A percentile compares a stretch with the other conserved stretches of the same genome.
Evolutionary conservation across 2,329 filamentous ascomycete genomes (phyloP).

Genomic region (Didymellaceae sp.): DNA sequence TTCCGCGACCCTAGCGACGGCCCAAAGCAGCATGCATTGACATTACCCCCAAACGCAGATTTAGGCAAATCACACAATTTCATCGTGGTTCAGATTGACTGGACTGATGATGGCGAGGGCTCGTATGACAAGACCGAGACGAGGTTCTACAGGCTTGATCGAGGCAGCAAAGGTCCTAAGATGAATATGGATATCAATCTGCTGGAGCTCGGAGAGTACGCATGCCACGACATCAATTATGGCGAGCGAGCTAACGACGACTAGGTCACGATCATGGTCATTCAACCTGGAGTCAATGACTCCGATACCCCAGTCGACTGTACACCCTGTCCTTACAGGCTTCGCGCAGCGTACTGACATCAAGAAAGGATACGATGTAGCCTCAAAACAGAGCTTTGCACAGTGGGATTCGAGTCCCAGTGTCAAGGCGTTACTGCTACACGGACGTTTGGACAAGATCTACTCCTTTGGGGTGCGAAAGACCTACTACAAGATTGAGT

Average conservation of each 20-base stretch:
- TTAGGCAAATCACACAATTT: too few species aligned
- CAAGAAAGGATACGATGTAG: constrained; percentile 19
- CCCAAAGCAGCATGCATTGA: not conserved
- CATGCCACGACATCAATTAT: not conserved
- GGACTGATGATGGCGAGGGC: constrained; percentile 41
- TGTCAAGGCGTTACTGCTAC: constrained; percentile 19
- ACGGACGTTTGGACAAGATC: constrained; percentile 33
- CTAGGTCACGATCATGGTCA: constrained; percentile 37
- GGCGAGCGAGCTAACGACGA: constrained; percentile 9
- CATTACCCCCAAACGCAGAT: too few species aligned
- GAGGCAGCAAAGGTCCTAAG: constrained; percentile 19
- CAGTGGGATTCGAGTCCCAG: constrained; percentile 27
- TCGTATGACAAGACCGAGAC: constrained; percentile 36
- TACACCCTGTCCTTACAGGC: constrained; percentile 29
- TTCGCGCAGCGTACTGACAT: constrained; percentile 35
- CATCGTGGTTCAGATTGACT: constrained; percentile 40
- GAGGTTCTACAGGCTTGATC: constrained; percentile 31
- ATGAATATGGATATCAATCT: constrained; percentile 44
- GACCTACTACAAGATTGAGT: constrained; percentile 38
- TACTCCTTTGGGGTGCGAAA: constrained; percentile 40
- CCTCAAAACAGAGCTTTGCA: constrained; percentile 27
- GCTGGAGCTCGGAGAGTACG: constrained; percentile 40
- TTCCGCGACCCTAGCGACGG: constrained; percentile 34
- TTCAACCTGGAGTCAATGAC: constrained; percentile 40
- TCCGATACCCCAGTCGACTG: constrained; percentile 18